Evolutionary conservation across 2,329 filamentous ascomycete species (phyloP).

Genomic region (Fusarium oxysporum): DNA sequence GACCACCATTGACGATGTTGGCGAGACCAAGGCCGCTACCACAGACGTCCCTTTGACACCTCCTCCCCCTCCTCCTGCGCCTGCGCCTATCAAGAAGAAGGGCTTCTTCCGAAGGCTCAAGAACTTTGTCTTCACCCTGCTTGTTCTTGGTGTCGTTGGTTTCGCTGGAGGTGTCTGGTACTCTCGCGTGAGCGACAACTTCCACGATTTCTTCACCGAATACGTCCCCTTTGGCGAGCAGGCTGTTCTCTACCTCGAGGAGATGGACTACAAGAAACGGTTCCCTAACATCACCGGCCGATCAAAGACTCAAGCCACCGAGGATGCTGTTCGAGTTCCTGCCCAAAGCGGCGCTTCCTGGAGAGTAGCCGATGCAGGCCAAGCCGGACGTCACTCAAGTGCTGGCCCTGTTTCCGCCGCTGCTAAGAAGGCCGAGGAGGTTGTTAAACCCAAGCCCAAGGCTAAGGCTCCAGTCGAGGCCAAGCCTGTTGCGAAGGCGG

Average conservation of each 20-base stretch:
- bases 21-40: conserved; percentile 53
- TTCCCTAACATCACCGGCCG: conserved; percentile 69
- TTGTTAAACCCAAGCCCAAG: conserved; percentile 46
- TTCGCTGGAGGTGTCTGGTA: conserved; percentile 94
- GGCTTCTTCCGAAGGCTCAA: conserved; percentile 78
- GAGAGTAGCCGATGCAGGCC: conserved; percentile 72
- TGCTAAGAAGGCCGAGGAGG: conserved; percentile 46
- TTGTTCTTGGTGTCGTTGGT: conserved; percentile 79
- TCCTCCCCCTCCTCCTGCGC: conserved; percentile 45
- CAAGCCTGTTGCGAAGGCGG: conserved; percentile 45
- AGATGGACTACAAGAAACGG: conserved; percentile 89
- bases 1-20: conserved; percentile 53
- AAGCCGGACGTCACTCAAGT: conserved; percentile 70
- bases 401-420: conserved; percentile 56
- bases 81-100: conserved; percentile 65
- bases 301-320: conserved; percentile 64
- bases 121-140: conserved; percentile 79
- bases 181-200: conserved; percentile 93
- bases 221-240: conserved; percentile 96
- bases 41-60: conserved; percentile 52
- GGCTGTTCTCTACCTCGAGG: conserved; percentile 93
- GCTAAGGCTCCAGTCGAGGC: conserved; percentile 32
- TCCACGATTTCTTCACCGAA: conserved; percentile 99
- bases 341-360: conserved; percentile 88
- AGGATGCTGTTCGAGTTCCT: conserved; percentile 83